Evolutionary conservation across 129 eudicot genomes (phyloP).

Genomic region (Centaurea solstitialis): DNA sequence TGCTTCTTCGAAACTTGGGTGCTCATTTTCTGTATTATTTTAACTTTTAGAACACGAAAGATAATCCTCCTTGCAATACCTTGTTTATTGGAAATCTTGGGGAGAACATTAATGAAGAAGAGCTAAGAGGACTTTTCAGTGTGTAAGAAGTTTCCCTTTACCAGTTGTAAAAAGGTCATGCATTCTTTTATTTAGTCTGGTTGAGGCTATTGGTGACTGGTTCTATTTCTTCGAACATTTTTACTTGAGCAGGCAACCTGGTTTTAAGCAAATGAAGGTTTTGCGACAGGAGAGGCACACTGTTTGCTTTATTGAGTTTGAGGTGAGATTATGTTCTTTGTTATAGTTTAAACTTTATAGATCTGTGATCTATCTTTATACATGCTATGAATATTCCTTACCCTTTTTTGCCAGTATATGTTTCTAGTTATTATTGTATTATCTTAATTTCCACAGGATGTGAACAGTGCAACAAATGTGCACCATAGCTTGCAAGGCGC

Average conservation of each 20-base stretch:
- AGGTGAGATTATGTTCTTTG: constrained; percentile 47
- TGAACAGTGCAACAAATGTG: constrained; percentile 87
- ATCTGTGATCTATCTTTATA: neutral
- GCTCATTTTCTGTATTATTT: constrained; percentile 19
- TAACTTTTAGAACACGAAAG: constrained; percentile 74
- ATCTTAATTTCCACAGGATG: constrained; percentile 61
- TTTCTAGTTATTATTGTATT: constrained; percentile 19
- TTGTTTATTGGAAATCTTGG: constrained; percentile 96
- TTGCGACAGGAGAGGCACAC: constrained; percentile 96
- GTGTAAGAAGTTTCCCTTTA: constrained; percentile 53
- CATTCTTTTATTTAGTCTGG: neutral
- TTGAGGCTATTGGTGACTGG: constrained; percentile 14
- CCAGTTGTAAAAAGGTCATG: neutral
- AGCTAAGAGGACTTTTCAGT: constrained; percentile 85
- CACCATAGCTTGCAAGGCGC: constrained; percentile 96
- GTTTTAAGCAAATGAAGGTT: constrained; percentile 95
- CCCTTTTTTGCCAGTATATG: constrained; percentile 1
- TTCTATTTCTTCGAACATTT: constrained; percentile 6
- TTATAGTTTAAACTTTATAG: neutral
- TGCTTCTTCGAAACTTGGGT: constrained; percentile 9
- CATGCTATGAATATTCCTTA: neutral
- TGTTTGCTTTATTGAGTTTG: constrained; percentile 98
- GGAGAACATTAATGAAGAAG: constrained; percentile 87
- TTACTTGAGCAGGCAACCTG: constrained; percentile 72
- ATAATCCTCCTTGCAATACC: constrained; percentile 99